Evolutionary conservation across 2,329 filamentous ascomycete genomes (phyloP), one percentile per base, ranked within the genome.

Genomic region (Xylariaceae sp.): DNA sequence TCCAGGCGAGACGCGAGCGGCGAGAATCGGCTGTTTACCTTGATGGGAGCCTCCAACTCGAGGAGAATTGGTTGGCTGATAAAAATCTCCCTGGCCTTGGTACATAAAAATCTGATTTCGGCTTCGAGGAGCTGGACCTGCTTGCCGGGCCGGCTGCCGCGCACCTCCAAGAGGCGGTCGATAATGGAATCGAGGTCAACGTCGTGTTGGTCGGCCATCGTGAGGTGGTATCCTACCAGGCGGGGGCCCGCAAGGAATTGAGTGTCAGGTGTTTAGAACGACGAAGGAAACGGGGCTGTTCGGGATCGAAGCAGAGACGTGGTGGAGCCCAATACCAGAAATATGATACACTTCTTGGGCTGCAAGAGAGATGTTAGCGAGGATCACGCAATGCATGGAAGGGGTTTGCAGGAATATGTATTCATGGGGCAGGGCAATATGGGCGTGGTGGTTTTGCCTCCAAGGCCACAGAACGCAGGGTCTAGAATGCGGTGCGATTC

Each of bases 121-220:
- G 90, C 87, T 78, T 99, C 94, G 67, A 96, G 82, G 68, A 99
- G 85, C 80, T 97, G 93, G 58, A 99, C 94, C 80, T 97, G 94
- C 82, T 99, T 99, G 72, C 94, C 94, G 60, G 94, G 94, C 74
- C 94, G 88, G 83, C 92, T 97, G 75, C 93, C 94, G 79, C 94
- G 89, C 74, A 97, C 94, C 80, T 99, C 94, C 74, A 97, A 84
- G 73, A 99, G 86, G 78, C 94, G 87, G 78, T 97, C 93, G 82
- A 99, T 97, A 87, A 97, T 96, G 73, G 92, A 97, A 79, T 99
- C 94, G 80, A 99, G 85, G 81, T 97, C 93, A 80, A 97, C 90
- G 79, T 97, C 93, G 79, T 91, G 80, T 75, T 84, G 82, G 75
- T 85, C 82, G 74, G 82, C 81, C 86, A 80, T 88, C 73, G 71